Conservation (phyloP, 2,329 filamentous ascomycete species). For the Pseudopyricularia javanii region DNA sequence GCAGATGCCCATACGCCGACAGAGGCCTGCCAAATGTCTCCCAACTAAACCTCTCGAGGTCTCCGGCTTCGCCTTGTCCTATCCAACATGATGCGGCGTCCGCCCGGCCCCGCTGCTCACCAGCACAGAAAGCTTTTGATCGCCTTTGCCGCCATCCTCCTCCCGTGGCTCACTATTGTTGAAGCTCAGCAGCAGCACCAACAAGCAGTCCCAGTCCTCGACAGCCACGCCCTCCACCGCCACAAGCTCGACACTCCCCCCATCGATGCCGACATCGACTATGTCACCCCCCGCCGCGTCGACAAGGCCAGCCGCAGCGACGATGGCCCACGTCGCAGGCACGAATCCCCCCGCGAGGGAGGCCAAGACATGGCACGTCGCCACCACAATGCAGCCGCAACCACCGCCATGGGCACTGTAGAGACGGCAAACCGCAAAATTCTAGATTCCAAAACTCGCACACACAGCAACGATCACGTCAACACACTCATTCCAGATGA, state of each 20-base stretch:
- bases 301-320: constrained; percentile 6
- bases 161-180: constrained; percentile 40
- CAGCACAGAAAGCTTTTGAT: constrained; percentile 34
- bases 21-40: constrained; percentile 1
- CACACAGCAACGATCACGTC: constrained; percentile 13
- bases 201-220: constrained; percentile 9
- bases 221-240: constrained; percentile 2
- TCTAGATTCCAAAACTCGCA: constrained; percentile 7
- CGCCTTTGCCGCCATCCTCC: constrained; percentile 44
- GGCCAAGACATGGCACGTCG: neutral
- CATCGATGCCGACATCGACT: neutral
- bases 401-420: constrained; percentile 11
- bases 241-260: constrained; percentile 1
- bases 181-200: constrained; percentile 53
- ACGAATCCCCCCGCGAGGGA: neutral
- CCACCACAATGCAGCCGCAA: constrained; percentile 13
- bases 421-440: constrained; percentile 14
- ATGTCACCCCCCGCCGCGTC: neutral
- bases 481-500: constrained; percentile 46
- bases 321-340: constrained; percentile 10
- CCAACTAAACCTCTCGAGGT: neutral
- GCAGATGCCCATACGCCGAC: constrained; percentile 1
- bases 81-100: constrained; percentile 50
- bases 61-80: constrained; percentile 12
- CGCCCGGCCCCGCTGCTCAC: constrained; percentile 38